Evolutionary conservation across 2,329 filamentous ascomycete species (phyloP).

Genomic region (Penicillium sp.): DNA sequence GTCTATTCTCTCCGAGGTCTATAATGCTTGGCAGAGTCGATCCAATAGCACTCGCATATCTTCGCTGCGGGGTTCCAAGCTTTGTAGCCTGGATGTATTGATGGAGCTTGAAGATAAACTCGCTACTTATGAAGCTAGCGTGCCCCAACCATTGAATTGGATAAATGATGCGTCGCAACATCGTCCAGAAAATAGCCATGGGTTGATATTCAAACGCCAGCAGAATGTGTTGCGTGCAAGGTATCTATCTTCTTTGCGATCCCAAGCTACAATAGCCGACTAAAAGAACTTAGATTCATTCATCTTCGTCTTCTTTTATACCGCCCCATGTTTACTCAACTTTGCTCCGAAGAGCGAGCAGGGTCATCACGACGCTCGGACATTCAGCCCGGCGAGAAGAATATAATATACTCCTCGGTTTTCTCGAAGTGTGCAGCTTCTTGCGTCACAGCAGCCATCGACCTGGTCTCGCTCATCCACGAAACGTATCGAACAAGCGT

Average conservation of each 20-base stretch:
- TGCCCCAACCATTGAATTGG: conserved; percentile 30
- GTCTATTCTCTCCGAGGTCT: conserved; percentile 37
- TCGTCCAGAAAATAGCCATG: background rate
- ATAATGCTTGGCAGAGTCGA: conserved; percentile 31
- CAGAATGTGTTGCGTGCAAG: conserved; percentile 32
- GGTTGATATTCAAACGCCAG: conserved; percentile 25
- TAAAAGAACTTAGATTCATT: conserved; percentile 25
- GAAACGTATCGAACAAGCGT: conserved; percentile 28
- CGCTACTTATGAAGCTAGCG: conserved; percentile 21
- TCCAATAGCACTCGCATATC: conserved; percentile 10
- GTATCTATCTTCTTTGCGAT: conserved; percentile 10
- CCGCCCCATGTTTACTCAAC: conserved; percentile 36
- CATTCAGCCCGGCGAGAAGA: conserved; percentile 13
- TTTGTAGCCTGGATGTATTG: conserved; percentile 26
- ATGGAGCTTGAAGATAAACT: conserved; percentile 32
- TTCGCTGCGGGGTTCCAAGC: conserved; percentile 10
- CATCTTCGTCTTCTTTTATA: conserved; percentile 37
- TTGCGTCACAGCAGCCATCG: conserved; percentile 33
- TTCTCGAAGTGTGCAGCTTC: conserved; percentile 31
- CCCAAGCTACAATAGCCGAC: background rate
- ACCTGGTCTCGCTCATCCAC: conserved; percentile 33
- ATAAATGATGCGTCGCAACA: conserved; percentile 5
- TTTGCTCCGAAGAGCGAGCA: conserved; percentile 28
- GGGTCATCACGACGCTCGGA: conserved; percentile 6
- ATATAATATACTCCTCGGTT: conserved; percentile 28